Base-by-base conservation (phyloP, 2,329 filamentous ascomycete genomes). In the Clonostachys solani region DNA sequence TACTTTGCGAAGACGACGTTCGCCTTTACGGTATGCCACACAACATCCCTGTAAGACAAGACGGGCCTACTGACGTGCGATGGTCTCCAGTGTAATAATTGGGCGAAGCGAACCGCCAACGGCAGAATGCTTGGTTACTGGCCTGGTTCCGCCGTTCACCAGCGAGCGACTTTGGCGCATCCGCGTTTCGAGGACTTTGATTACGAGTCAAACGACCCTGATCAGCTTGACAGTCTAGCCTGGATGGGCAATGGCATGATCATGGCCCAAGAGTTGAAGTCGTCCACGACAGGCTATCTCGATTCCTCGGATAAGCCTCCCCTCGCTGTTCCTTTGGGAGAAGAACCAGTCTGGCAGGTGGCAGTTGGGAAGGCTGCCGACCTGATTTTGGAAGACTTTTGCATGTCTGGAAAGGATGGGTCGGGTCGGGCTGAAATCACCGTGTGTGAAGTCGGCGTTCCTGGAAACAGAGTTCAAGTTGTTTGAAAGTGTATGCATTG, bases 1-100 rank as follows among this genome's bases (percentile, higher is more conserved):
- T 78, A 79, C 53, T 77, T 81, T 71, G 74, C 75, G 44, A 72
- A 72, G 23, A 79, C 74, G n/a, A 44, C 33, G 5, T 44, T 44
- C 16, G 33, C 42, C 23, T 23, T 15, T 19, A 19, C 18, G 18
- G 18, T 19, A 19, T 19, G 18, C 4, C 18, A 19, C 18, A 19
- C 18, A 19, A 19, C 18, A 19, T 5, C 4, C 18, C 18, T 19
- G 18, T 19, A 5, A 19, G 4, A 19, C 18, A 5, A 19, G 4
- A 19, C 18, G 18, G 5, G 18, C 18, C 5, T 19, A 19, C 18
- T 19, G 18, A 19, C 18, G 18, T 5, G 4, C 5, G 4, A 19
- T 19, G 18, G 18, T 19, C 18, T 19, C 18, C 5, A 19, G 18
- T 19, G 18, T 19, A 19, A 19, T 19, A 19, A 35, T 44, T 35